Conservation (phyloP, 2,329 filamentous ascomycete genomes). For the Thielaviopsis ethacetica region DNA sequence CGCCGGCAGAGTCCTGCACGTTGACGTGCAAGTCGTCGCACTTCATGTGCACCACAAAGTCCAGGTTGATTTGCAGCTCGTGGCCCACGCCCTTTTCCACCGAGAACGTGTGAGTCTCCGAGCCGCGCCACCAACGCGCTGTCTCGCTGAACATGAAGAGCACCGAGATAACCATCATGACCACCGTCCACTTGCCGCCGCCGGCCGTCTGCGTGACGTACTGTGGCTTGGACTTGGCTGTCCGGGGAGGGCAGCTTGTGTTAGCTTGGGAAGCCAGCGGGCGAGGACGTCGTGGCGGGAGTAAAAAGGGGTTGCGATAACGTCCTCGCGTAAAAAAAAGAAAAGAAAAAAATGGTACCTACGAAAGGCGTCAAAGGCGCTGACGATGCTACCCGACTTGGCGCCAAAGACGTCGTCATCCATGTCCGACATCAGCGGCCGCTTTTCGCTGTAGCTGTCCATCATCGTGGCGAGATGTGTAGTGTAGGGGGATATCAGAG, state of each 20-base stretch:
- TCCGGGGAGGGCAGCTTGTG: background rate
- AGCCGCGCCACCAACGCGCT: conserved; percentile 65
- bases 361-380: conserved; percentile 96
- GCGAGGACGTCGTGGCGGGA: no score
- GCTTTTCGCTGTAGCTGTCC: conserved; percentile 48
- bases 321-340: background rate
- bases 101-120: conserved; percentile 75
- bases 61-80: conserved; percentile 83
- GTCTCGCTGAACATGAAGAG: conserved; percentile 67
- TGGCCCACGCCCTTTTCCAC: conserved; percentile 86
- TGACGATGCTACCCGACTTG: conserved; percentile 47
- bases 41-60: conserved; percentile 79
- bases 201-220: conserved; percentile 73
- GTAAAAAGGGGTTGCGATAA: no score
- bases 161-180: conserved; percentile 58
- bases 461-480: conserved; percentile 41
- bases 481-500: no score
- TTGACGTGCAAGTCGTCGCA: conserved; percentile 87
- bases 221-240: conserved; percentile 89
- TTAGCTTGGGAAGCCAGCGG: background rate
- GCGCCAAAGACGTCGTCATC: conserved; percentile 70
- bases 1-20: conserved; percentile 87
- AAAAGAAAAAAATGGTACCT: no score
- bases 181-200: conserved; percentile 86
- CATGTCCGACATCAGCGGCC: conserved; percentile 19